Base-by-base conservation (phyloP, 2,329 filamentous ascomycete genomes). In the Fusarium incarnatum region DNA sequence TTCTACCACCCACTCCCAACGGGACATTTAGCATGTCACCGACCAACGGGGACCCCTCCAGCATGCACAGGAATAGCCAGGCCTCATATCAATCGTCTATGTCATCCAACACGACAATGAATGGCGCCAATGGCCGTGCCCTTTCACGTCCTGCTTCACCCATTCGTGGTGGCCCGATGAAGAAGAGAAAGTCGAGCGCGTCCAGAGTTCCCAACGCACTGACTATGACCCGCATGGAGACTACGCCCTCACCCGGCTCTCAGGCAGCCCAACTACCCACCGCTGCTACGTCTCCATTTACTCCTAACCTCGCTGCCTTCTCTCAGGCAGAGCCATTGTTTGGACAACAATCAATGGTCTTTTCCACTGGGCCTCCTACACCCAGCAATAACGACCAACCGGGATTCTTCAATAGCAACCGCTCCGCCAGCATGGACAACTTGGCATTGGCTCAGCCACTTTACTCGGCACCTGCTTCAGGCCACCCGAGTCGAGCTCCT, bases 171-270 rank as follows among this genome's bases (percentile, higher is more conserved):
- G 91, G 89, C 2, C 92, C 92, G 3, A 85, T 85, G 34, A 97
- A 97, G 84, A 94, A 94, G 81, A 88, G 94, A 68, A 97, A 97
- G 79, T 89, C 91, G 8, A 94, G 91, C 77, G 86, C 86, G 77
- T 87, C 88, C 34, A 93, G 93, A 78, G 82, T 97, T 16, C 92
- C 93, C 1, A 89, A 87, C 20, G 90, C 88, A 18, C 81, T 97
- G 72, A 87, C 91, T 10, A 97, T 97, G 94, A 97, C 94, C 3
- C 89, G 89, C 58, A 83, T 96, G 37, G 92, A 96, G 72, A 90
- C 88, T 3, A 82, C 79, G 50, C 84, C 77, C 72, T 80, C 79
- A 65, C 81, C 76, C 58, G 70, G 66, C 69, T 77, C 76, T 67
- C 83, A 79, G 67, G 79, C 74, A 16, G 75, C 79, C 71, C 76